Base-by-base conservation (phyloP, 139 green algal genomes). In the Choricystis sp. region DNA sequence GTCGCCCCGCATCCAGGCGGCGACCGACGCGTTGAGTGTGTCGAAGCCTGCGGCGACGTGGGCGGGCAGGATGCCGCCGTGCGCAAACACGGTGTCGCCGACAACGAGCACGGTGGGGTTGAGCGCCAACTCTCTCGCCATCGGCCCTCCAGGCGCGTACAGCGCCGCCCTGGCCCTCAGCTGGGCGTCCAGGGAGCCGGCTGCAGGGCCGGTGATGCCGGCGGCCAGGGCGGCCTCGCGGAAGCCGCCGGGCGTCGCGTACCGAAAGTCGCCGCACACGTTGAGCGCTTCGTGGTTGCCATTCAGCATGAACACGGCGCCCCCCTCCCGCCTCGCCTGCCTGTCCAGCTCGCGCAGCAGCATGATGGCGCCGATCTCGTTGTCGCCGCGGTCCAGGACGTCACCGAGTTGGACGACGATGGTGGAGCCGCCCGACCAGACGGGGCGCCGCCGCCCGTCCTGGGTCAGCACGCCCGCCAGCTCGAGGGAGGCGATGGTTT, bases 261-360 rank as follows among this genome's bases (percentile, higher is more conserved):
- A 94, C 59, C 86, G 73, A 71, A 91, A 94, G 74, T 94, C 83
- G 3, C 87, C 87, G 23, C 74, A 82, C 25, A 95, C 76, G 58
- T 95, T 96, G 9, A 96, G 68, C 62, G 75, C 88, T 66, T 96
- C 81, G 63, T 96, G 89, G 74, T 96, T 96, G 69, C 89, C 89
- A 65, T 96, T 95, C 1, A 96, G 73, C 81, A 95, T 91, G 65
- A 85, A 91, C 2, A 96, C 85, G 2, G 80, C 86, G 3, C 89
- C 89, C 3, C 88, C 88, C 19, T 86, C 61, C 55, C 73, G 60
- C 49, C 76, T 61, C 2, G 89, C 89, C 69, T 94, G 81, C 25
- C 72, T 29, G 62, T 92, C 79, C n/a, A 96, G 70, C 56, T 87
- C 79, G 1, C 84, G 67, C 31, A 96, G 68, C 59, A 96, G 57